Conservation (phyloP, 1,139 yeast genomes). For the Yamadazyma membranifaciens region DNA sequence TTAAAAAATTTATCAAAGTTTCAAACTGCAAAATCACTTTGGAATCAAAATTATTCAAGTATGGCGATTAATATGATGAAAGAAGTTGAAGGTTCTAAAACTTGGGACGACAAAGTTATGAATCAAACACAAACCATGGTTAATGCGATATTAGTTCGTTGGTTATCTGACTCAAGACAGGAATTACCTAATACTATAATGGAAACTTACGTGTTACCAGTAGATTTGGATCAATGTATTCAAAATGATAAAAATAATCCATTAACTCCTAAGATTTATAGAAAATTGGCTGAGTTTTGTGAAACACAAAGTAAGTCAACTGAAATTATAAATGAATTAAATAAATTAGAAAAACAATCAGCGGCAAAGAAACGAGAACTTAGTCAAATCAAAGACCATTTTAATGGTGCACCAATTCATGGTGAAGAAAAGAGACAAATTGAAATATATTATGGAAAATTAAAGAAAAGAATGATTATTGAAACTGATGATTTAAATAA, state of each 20-base stretch:
- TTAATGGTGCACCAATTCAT: constrained; percentile 35
- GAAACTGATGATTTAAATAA: constrained; percentile 49
- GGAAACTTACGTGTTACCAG: constrained; percentile 52
- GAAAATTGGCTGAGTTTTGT: constrained; percentile 67
- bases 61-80: constrained; percentile 54
- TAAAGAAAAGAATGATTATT: constrained; percentile 45
- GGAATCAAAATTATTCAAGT: constrained; percentile 55
- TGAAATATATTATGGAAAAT: constrained; percentile 47
- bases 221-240: constrained; percentile 18
- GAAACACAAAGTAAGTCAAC: constrained; percentile 58
- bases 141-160: constrained; percentile 57
- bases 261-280: constrained; percentile 6
- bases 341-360: constrained; percentile 38
- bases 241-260: not conserved
- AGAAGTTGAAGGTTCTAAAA: constrained; percentile 15
- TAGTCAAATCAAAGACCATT: constrained; percentile 45
- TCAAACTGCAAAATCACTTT: constrained; percentile 55
- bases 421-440: constrained; percentile 50
- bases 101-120: constrained; percentile 20
- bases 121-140: constrained; percentile 21
- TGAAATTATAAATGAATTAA: constrained; percentile 43
- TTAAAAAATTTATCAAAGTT: constrained; percentile 35
- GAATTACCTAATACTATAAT: constrained; percentile 62
- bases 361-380: constrained; percentile 42
- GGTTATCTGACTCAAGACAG: constrained; percentile 71